Base-by-base conservation (phyloP, 1,284 basidiomycete genomes). In the Cutaneotrichosporon sp. region DNA sequence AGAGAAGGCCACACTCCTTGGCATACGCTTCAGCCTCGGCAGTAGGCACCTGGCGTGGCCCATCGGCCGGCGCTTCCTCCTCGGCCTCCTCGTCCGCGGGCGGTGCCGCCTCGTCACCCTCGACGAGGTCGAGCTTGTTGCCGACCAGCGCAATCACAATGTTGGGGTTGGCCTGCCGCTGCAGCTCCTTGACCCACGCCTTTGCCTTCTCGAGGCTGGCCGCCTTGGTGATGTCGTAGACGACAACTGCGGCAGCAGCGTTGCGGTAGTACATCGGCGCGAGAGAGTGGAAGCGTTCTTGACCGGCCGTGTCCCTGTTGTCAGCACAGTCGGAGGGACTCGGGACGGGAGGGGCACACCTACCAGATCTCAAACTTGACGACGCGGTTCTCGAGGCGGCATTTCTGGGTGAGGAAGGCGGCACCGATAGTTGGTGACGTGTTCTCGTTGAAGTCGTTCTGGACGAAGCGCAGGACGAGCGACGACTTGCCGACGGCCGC, bases 401-500 rank as follows among this genome's bases (percentile, higher is more conserved):
- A 82, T 72, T 81, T 80, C 66, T 81, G 77, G 11, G 78, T 79
- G 38, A 80, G 64, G 75, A 97, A 97, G 5, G 94, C 94, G 58
- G 93, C 92, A 58, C 96, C 97, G 76, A 99, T 99, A 22, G 97
- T 99, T 14, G 97, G 97, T 77, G 72, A 75, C 46, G 80, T 81
- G 71, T 81, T 79, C 68, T 79, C 79, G 70, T 78, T 78, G 63
- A 80, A 80, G 65, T 80, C 69, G 64, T 73, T 77, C 65, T 74
- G 72, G 79, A 97, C 95, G 79, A 99, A 99, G 80, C 97, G 90
- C 67, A 99, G 87, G 47, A 99, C 97, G 64, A 99, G 89, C 31
- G 95, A 98, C n/a, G 95, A 97, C 84, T 99, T 99, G 69, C 97
- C 97, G 62, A 99, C 97, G 64, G 97, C 96, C 66, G 96, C 94